Base-by-base conservation (phyloP, 768 basidiomycete genomes). In the Hygrocybe coccinea region DNA sequence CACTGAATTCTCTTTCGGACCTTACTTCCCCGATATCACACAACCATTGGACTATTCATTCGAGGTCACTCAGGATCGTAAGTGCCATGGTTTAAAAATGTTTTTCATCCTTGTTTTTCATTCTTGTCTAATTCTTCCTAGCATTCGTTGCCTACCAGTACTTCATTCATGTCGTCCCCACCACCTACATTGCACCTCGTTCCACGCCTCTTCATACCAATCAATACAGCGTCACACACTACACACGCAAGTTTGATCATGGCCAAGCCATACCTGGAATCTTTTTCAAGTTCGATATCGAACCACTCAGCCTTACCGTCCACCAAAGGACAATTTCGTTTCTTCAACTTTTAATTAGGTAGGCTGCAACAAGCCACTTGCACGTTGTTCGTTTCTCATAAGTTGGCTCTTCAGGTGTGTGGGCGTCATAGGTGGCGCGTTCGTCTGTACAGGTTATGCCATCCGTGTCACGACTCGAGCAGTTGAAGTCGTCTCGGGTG, bases 261-360 rank as follows among this genome's bases (percentile, higher is more conserved):
- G 83, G 89, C 59, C 72, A 76, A 14, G 91, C 89, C 6, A 86
- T 91, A 0, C 95, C 95, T 0, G 95, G 91, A 14, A 95, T 98
- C 67, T 97, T 95, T 78, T 97, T 97, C 86, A 97, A 97, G 71
- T 97, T 92, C 68, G 95, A 99, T 56, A 73, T 97, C 36, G 95
- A 99, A 66, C 93, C 95, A 0, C 80, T 98, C 71, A 77, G 81
- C 21, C 78, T 98, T 56, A 87, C 84, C 0, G 84, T 97, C 52
- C 82, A 89, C 63, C 94, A 98, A 71, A 83, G 93, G 15, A 97
- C 95, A 17, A 92, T 88, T 0, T 77, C 82, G 1, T 72, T 99
- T 50, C 64, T 86, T 2, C 88, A 95, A 60, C 80, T 99, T 52
- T 64, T 97, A 60, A 88, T 97, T 59, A 79, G 88, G 72, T 79